phyloP scores from a whole-genome alignment of 2,329 filamentous ascomycete genomes.

The Teratosphaeria gauchensis region DNA sequence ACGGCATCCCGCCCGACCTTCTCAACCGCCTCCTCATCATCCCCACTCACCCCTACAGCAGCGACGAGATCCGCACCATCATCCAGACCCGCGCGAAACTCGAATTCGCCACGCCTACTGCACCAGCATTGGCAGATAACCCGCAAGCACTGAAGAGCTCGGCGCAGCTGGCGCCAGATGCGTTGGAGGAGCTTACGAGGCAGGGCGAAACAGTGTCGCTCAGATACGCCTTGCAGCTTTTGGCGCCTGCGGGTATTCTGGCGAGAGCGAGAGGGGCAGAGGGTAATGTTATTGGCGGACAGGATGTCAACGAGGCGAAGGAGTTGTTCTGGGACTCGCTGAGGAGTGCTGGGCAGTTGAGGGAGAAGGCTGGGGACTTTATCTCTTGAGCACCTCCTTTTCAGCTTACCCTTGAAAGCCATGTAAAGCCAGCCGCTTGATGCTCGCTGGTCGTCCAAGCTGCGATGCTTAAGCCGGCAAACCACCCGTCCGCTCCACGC shows the following conservation, averaged over 20 bases:
- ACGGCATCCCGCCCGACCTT: constrained; percentile 90
- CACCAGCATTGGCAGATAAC: constrained; percentile 24
- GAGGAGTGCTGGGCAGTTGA: constrained; percentile 31
- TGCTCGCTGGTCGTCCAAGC: no score
- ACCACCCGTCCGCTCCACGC: no score
- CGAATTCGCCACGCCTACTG: constrained; percentile 26
- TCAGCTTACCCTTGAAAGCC: no score
- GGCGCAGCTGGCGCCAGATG: constrained; percentile 67
- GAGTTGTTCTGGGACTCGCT: constrained; percentile 40
- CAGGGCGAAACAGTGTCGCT: constrained; percentile 84
- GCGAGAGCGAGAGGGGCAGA: constrained; percentile 55
- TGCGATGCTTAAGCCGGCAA: no score
- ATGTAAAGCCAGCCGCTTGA: no score
- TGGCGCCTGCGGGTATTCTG: constrained; percentile 84
- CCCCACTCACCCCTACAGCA: constrained; percentile 80
- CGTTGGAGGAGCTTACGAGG: constrained; percentile 76
- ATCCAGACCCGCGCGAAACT: constrained; percentile 63
- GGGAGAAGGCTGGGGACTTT: constrained; percentile 1
- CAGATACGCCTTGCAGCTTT: constrained; percentile 83
- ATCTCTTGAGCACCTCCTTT: not conserved
- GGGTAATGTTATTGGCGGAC: constrained; percentile 33
- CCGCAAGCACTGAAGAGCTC: constrained; percentile 56
- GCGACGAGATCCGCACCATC: constrained; percentile 86
- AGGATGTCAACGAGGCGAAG: constrained; percentile 46
- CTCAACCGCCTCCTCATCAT: constrained; percentile 90